A percentile compares a stretch with the other conserved stretches of the same genome.
Conservation (phyloP, 2,329 filamentous ascomycete species). For the Penicillium paneum region DNA sequence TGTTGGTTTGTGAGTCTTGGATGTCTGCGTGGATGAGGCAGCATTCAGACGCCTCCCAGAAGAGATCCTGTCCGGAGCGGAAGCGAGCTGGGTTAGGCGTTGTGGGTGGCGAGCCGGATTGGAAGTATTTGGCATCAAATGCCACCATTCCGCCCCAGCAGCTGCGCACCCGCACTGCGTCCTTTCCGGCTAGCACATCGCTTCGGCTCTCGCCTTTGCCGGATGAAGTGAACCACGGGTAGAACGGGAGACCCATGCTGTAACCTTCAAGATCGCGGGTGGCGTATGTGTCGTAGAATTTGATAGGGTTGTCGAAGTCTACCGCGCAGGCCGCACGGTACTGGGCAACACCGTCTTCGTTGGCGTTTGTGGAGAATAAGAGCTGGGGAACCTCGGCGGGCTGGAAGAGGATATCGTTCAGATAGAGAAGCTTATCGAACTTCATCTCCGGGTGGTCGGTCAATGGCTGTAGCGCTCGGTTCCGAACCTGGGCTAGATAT, state of each 20-base stretch:
- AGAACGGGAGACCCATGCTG: conserved; percentile 67
- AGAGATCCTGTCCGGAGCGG: conserved; percentile 57
- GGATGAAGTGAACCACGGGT: conserved; percentile 63
- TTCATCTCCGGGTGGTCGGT: conserved; percentile 44
- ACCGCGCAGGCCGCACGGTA: conserved; percentile 71
- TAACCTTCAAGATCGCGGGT: conserved; percentile 68
- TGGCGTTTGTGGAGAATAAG: conserved; percentile 59
- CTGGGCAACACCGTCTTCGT: conserved; percentile 50
- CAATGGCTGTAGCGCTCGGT: conserved; percentile 64
- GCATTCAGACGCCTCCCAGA: conserved; percentile 64
- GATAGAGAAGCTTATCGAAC: conserved; percentile 57
- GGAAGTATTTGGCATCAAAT: conserved; percentile 48
- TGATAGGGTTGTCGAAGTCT: conserved; percentile 71
- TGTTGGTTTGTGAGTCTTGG: conserved; percentile 34
- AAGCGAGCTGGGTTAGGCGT: conserved; percentile 50
- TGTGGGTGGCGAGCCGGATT: conserved; percentile 30
- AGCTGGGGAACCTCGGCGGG: conserved; percentile 58
- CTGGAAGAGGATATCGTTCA: conserved; percentile 67
- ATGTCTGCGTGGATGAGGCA: conserved; percentile 57
- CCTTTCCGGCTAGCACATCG: conserved; percentile 59
- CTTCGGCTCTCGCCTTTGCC: conserved; percentile 54
- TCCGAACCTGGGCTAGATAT: conserved; percentile 70
- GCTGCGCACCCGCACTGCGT: conserved; percentile 64
- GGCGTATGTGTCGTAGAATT: conserved; percentile 75
- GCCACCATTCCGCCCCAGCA: conserved; percentile 75